Percentiles rank a stretch among this genome's conserved stretches.
phyloP scores from a whole-genome alignment of 108 stramenopile species.

The Skeletonema marinoi region DNA sequence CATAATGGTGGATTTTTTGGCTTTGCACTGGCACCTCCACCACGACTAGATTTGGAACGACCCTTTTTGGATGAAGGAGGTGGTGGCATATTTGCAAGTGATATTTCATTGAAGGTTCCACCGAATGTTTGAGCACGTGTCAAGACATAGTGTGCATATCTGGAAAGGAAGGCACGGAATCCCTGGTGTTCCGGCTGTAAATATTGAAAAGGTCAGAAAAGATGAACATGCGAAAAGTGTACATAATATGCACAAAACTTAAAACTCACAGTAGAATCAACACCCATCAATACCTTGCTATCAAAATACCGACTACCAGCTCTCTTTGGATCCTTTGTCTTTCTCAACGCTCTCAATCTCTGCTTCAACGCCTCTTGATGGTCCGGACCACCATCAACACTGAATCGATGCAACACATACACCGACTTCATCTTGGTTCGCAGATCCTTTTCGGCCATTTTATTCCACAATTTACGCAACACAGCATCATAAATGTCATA shows the following conservation, averaged over 20 bases:
- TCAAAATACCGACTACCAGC: conserved; percentile 74
- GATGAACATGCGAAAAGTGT: conserved; percentile 5
- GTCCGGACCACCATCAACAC: conserved; percentile 83
- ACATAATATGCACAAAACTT: neutral
- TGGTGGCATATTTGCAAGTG: conserved; percentile 18
- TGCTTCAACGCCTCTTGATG: conserved; percentile 88
- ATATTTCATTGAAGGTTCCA: conserved; percentile 86
- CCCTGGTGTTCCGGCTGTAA: conserved; percentile 63
- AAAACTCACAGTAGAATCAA: conserved; percentile 61
- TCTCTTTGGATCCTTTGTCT: conserved; percentile 87
- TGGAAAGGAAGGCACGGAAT: conserved; percentile 79
- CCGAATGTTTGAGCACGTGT: conserved; percentile 90
- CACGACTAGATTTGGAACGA: conserved; percentile 25
- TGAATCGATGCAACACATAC: conserved; percentile 88
- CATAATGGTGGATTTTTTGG: conserved; percentile 70
- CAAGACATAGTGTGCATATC: conserved; percentile 91
- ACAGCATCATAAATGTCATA: conserved; percentile 93
- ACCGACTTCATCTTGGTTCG: conserved; percentile 86
- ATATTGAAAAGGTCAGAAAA: neutral
- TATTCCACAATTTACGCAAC: conserved; percentile 87
- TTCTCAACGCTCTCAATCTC: conserved; percentile 82
- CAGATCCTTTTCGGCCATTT: conserved; percentile 90
- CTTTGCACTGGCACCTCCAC: conserved; percentile 28
- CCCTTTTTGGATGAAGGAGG: conserved; percentile 33
- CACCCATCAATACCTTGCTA: conserved; percentile 77